These are phyloP conservation scores for Tranzscheliella williamsii DNA, from an alignment of 1,284 basidiomycete genomes.

Conservation along the genomic window DNA sequence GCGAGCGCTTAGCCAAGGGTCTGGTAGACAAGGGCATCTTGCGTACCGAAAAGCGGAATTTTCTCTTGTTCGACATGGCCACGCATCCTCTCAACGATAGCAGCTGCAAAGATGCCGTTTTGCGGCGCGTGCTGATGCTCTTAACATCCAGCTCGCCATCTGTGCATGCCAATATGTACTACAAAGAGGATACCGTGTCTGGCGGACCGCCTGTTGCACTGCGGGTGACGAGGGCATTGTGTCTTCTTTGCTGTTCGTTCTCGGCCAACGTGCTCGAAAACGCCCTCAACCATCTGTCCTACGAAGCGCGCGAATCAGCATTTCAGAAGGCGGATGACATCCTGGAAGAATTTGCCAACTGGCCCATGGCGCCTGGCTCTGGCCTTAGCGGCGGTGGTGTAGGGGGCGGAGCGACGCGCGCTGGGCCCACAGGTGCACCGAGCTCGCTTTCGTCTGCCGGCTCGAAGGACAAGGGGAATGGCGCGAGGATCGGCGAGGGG, in stretches of 20 bases:
- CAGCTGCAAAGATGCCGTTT: constrained; percentile 53
- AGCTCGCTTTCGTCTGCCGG: constrained; percentile 17
- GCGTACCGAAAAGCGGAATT: constrained; percentile 60
- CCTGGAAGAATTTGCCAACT: constrained; percentile 51
- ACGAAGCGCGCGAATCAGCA: constrained; percentile 49
- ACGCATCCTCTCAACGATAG: constrained; percentile 58
- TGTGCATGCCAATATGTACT: constrained; percentile 42
- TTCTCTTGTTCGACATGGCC: constrained; percentile 60
- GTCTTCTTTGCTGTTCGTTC: constrained; percentile 53
- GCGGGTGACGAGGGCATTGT: constrained; percentile 50
- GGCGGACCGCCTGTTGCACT: constrained; percentile 23
- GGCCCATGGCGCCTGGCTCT: constrained; percentile 58
- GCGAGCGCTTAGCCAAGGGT: constrained; percentile 59
- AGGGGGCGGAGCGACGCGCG: constrained; percentile 16
- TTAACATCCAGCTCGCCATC: constrained; percentile 41
- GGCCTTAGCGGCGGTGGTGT: constrained; percentile 32
- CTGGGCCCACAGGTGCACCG: constrained; percentile 5
- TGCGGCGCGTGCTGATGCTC: constrained; percentile 50
- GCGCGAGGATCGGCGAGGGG: constrained; percentile 30
- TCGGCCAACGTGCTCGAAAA: constrained; percentile 58
- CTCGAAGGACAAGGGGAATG: constrained; percentile 8
- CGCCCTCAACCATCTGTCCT: constrained; percentile 53
- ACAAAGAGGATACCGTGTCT: constrained; percentile 41
- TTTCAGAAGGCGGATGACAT: constrained; percentile 54
- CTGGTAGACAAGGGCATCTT: constrained; percentile 60